Conservation (phyloP, 129 eudicot species). For the Oenanthe sinensis region DNA sequence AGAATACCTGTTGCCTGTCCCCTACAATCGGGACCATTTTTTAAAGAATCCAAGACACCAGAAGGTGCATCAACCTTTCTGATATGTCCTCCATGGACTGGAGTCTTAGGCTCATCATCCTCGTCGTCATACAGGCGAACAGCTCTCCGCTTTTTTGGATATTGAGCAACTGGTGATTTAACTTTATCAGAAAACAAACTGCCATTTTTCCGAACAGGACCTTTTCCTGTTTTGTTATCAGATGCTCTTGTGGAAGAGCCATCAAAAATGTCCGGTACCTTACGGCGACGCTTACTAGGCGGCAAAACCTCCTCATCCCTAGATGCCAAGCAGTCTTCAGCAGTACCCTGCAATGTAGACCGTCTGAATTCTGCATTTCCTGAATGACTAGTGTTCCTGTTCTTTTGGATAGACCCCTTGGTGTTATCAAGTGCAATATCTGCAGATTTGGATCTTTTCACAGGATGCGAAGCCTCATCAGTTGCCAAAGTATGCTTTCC, state of each 20-base stretch:
- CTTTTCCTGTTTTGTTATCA: conserved; percentile 25
- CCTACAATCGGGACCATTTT: conserved; percentile 16
- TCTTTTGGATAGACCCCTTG: conserved; percentile 26
- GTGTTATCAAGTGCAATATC: conserved; percentile 26
- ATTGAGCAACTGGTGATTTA: conserved; percentile 32
- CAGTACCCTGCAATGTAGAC: conserved; percentile 22
- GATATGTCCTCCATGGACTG: conserved; percentile 62
- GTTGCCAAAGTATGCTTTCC: conserved; percentile 25
- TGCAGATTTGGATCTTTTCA: conserved; percentile 43
- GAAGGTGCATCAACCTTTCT: conserved; percentile 33
- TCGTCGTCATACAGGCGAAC: conserved; percentile 70
- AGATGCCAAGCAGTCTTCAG: conserved; percentile 24
- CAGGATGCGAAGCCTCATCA: conserved; percentile 28
- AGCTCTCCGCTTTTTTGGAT: conserved; percentile 59
- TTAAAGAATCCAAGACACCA: conserved; percentile 22
- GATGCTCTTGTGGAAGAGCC: conserved; percentile 27
- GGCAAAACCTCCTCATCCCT: conserved; percentile 52
- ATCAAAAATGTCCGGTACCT: conserved; percentile 25
- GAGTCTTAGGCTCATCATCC: conserved; percentile 76
- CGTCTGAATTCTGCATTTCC: conserved; percentile 27
- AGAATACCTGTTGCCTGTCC: conserved; percentile 23
- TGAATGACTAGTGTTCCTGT: conserved; percentile 25
- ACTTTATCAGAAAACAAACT: conserved; percentile 21
- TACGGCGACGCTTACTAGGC: conserved; percentile 49
- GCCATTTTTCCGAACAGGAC: conserved; percentile 8